Evolutionary conservation across 1,284 basidiomycete species (phyloP), one percentile per base, ranked within the genome.

Genomic region (Tilletia setariae): DNA sequence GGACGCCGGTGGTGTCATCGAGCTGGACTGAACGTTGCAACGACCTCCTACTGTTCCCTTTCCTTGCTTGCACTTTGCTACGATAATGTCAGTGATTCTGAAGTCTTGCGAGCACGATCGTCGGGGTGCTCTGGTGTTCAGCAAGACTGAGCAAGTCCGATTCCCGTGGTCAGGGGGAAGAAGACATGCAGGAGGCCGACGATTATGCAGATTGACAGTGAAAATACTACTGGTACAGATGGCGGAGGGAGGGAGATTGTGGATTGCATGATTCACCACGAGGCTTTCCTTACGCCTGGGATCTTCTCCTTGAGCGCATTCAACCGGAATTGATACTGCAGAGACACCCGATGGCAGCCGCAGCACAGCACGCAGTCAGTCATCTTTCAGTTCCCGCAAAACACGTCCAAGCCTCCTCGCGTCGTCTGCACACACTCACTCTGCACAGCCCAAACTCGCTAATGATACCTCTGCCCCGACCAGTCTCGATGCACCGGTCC

Each of bases 381-480:
- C 47, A 19, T n/a, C n/a, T n/a, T n/a, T n/a, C n/a, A n/a, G n/a
- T n/a, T n/a, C n/a, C n/a, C n/a, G n/a, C n/a, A n/a, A n/a, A n/a
- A n/a, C n/a, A n/a, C n/a, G n/a, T n/a, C n/a, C n/a, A n/a, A n/a
- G n/a, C n/a, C n/a, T n/a, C n/a, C n/a, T n/a, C n/a, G n/a, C n/a
- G n/a, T n/a, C n/a, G n/a, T n/a, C n/a, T n/a, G n/a, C n/a, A n/a
- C n/a, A 11, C 28, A 85, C 90, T 74, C 83, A 94, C 94, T 79
- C 94, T 87, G 78, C 89, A 93, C 51, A 97, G 83, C 0, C 88
- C 92, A 84, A 95, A 95, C 83, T 94, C 91, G 77, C 88, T 88
- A 74, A 97, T 90, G 64, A 97, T 86, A 67, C 92, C 94, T 70
- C 92, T 85, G 0, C 92, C 93, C 70, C 89, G 86, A 0, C 94